These are phyloP conservation scores for Stipa capillata DNA, from an alignment of 176 grass and related monocot species.

Conservation along the genomic window DNA sequence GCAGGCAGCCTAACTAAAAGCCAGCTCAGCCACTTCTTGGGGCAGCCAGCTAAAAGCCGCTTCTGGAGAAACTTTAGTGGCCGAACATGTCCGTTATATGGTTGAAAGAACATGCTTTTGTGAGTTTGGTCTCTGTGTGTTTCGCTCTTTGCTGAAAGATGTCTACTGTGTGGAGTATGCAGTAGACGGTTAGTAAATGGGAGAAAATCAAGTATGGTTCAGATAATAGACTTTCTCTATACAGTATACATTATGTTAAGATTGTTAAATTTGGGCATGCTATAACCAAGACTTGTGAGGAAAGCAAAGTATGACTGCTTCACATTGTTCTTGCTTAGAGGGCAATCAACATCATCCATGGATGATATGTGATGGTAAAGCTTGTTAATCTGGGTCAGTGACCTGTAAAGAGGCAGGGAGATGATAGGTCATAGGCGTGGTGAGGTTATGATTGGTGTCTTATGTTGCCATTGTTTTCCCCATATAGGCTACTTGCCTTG, in stretches of 20 bases:
- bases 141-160: neutral
- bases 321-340: constrained; percentile 13
- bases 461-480: neutral
- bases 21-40: neutral
- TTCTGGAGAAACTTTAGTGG: neutral
- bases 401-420: neutral
- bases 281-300: constrained; percentile 3
- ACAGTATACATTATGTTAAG: neutral
- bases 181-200: neutral
- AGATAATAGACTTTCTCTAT: neutral
- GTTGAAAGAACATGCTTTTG: neutral
- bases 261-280: neutral
- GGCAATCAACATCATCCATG: neutral
- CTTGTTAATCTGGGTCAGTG: neutral
- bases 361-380: constrained; percentile 5
- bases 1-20: neutral
- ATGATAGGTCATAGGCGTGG: neutral
- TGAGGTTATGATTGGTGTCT: neutral
- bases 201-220: neutral
- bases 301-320: constrained; percentile 14
- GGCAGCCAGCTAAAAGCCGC: neutral
- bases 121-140: neutral
- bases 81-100: neutral
- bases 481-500: neutral
- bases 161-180: neutral